Evolutionary conservation across 1,284 basidiomycete species (phyloP), one percentile per base, ranked within the genome.

Genomic region (Ceratobasidium sp.): DNA sequence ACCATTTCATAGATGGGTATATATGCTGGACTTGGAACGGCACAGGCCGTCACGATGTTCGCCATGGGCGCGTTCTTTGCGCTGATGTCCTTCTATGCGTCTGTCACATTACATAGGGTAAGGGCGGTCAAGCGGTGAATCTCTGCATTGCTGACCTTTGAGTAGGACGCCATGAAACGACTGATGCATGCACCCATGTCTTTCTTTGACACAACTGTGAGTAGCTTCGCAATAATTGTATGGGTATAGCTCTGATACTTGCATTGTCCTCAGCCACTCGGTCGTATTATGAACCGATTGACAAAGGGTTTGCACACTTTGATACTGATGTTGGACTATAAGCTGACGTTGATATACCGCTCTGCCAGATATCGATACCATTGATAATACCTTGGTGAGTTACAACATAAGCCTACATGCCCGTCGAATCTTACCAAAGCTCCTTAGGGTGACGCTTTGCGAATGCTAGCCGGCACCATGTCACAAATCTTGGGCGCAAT

Each of bases 201-300:
- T 3, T 94, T 94, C 82, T 95, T 94, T 75, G 94, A 96, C 76
- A 94, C 92, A 0, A 94, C 92, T 0, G 85, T 86, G 72, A 74
- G 81, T 73, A 31, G 53, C 58, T 64, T 3, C 45, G 43, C 3
- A 15, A 62, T 7, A 62, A 71, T 42, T 54, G 49, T 53, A 13
- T n/a, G 67, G 31, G 40, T 25, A 31, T 25, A 43, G 49, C 27
- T 68, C 52, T 64, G 49, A 69, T 40, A 22, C 27, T 31, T n/a
- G 22, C 53, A 10, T 43, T 32, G n/a, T 31, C 15, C n/a, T 42
- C 58, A 88, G 84, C 94, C 94, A 6, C 82, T 95, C 13, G 94
- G 95, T 13, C 89, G 94, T 22, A 93, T 96, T 75, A 90, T 93
- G 86, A 93, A 93, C 77, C 84, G 91, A 17, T 91, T 93, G 78